Evolutionary conservation across 2,329 filamentous ascomycete species (phyloP), one percentile per base, ranked within the genome.

Genomic region (Graphilbum sp.): DNA sequence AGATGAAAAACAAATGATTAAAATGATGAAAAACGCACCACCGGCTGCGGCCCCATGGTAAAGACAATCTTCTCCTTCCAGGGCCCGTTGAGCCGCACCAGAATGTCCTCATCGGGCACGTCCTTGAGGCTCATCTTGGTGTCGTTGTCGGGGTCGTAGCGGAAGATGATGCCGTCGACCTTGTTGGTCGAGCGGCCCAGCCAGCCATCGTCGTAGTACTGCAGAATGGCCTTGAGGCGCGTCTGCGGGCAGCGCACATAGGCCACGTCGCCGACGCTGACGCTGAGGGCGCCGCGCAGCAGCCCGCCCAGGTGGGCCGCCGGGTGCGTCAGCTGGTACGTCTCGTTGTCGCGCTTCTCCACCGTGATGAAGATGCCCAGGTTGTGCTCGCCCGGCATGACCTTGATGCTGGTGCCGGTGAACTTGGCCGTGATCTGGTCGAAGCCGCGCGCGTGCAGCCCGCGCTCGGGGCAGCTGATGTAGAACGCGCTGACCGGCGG

Each of bases 381-480:
- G 57, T 98, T 98, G 62, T 93, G 85, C 53, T 87, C 78, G 45
- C 90, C 90, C 1, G 90, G 85, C 18, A 79, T 77, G 29, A 98
- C 88, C 54, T 86, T 85, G 57, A 98, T 72, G 49, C 83, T 88
- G 16, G 90, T 95, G 41, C 90, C 90, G 1, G 90, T 96, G 60
- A 98, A 98, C 58, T 95, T 96, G 52, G 90, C 90, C 48, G 82
- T 88, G 50, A 98, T 78, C 62, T 98, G 90, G 53, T 98, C 90
- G 53, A 88, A 98, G 2, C 90, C 90, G 41, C 80, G 72, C 15
- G 90, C 90, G 29, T 75, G 75, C 46, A 98, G 71, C 21, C 88
- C 90, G 54, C 85, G 87, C 48, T 92, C 82, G 1, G 87, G 86
- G 53, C 90, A 98, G 52, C 86, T 79, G 46, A 95, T 78, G 56